phyloP scores from a whole-genome alignment of 2,329 filamentous ascomycete genomes.

The Alternaria consortialis region DNA sequence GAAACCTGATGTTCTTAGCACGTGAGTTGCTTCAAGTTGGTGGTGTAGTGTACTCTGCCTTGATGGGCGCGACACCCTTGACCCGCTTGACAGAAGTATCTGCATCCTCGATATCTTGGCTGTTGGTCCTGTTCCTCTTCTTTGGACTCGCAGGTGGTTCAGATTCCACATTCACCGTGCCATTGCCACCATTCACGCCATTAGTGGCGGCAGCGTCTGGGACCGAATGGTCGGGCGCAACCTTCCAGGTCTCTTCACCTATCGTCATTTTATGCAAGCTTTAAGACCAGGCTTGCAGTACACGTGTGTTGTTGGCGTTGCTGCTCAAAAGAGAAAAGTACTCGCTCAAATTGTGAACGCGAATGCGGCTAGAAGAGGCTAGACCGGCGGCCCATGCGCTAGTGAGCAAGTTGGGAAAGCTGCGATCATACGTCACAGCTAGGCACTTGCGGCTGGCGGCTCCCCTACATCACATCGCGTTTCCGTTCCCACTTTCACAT shows the following conservation, averaged over 20 bases:
- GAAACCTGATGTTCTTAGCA: conserved; percentile 43
- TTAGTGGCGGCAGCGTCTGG: conserved; percentile 26
- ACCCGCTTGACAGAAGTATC: conserved; percentile 41
- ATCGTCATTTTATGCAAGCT: conserved; percentile 24
- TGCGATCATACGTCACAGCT: conserved; percentile 47
- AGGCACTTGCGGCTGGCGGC: conserved; percentile 36
- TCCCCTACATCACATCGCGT: conserved; percentile 31
- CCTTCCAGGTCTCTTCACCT: conserved; percentile 19
- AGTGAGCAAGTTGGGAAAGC: conserved; percentile 11
- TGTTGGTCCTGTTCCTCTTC: conserved; percentile 43
- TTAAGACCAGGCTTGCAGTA: conserved; percentile 8
- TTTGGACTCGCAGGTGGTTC: conserved; percentile 46
- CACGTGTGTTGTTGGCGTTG: conserved; percentile 18
- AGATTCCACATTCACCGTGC: conserved; percentile 30
- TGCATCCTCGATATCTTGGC: conserved; percentile 44
- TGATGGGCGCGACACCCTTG: conserved; percentile 73
- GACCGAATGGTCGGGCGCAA: conserved; percentile 17
- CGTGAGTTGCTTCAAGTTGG: conserved; percentile 8
- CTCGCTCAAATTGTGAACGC: conserved; percentile 30
- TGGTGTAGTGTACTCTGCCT: conserved; percentile 68
- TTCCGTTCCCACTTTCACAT: conserved; percentile 25
- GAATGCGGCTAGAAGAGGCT: conserved; percentile 28
- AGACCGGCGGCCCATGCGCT: conserved; percentile 25
- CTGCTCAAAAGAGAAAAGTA: conserved; percentile 22
- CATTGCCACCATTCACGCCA: conserved; percentile 31